phyloP scores from a whole-genome alignment of 768 basidiomycete genomes.

The Galerina sulciceps region DNA sequence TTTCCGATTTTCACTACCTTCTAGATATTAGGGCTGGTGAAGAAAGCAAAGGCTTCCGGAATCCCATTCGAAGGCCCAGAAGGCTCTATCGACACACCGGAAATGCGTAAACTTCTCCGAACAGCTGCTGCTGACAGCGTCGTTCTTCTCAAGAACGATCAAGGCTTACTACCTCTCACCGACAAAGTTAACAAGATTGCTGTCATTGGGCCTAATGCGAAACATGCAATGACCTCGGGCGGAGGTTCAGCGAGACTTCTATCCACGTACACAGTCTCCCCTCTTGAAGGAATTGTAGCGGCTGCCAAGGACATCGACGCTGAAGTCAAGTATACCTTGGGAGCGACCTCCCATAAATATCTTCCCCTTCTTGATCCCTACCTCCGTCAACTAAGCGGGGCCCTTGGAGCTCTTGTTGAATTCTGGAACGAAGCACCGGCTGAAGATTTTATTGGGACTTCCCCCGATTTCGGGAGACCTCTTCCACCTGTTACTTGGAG shows the following conservation, averaged over 20 bases:
- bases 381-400: constrained; percentile 41
- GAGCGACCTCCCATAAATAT: constrained; percentile 47
- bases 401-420: constrained; percentile 41
- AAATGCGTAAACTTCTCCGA: constrained; percentile 50
- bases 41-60: constrained; percentile 51
- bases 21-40: constrained; percentile 52
- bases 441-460: constrained; percentile 32
- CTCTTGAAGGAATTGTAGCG: constrained; percentile 55
- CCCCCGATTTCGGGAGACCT: constrained; percentile 26
- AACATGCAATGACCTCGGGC: constrained; percentile 53
- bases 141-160: constrained; percentile 66
- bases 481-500: constrained; percentile 37
- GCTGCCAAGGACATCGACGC: constrained; percentile 46
- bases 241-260: constrained; percentile 62
- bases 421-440: constrained; percentile 53
- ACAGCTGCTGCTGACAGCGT: constrained; percentile 56
- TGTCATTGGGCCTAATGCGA: constrained; percentile 68
- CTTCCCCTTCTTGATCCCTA: constrained; percentile 54
- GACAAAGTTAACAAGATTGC: constrained; percentile 47
- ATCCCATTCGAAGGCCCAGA: constrained; percentile 61
- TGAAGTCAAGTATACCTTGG: constrained; percentile 50
- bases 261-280: constrained; percentile 58
- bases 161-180: constrained; percentile 52
- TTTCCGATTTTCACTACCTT: background rate
- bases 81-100: constrained; percentile 46